Percentiles rank a stretch among this genome's conserved stretches.
phyloP scores from a whole-genome alignment of 2,329 filamentous ascomycete species.

The Aureobasidium sp. region DNA sequence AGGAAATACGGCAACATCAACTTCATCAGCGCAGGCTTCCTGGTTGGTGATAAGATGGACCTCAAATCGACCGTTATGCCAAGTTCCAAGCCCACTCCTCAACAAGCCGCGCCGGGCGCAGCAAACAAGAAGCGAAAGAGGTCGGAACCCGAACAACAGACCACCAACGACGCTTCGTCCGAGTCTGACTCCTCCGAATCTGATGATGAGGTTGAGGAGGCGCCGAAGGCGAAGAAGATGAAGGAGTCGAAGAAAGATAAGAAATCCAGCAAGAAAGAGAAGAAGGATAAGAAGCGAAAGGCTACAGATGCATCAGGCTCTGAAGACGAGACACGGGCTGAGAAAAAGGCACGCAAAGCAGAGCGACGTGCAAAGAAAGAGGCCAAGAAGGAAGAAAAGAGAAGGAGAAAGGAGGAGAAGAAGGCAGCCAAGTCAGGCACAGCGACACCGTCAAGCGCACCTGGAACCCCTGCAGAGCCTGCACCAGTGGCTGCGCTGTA shows the following conservation, averaged over 20 bases:
- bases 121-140: constrained; percentile 15
- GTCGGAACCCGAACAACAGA: constrained; percentile 21
- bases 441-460: constrained; percentile 12
- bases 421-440: constrained; percentile 19
- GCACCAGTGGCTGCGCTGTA: constrained; percentile 19
- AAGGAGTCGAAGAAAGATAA: constrained; percentile 29
- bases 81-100: constrained; percentile 30
- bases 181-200: constrained; percentile 19
- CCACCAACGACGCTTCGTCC: constrained; percentile 23
- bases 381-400: constrained; percentile 45
- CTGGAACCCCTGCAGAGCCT: constrained; percentile 11
- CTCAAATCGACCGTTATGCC: constrained; percentile 26
- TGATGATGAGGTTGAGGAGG: constrained; percentile 19
- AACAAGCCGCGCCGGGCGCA: constrained; percentile 21
- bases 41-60: constrained; percentile 53
- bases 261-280: constrained; percentile 31
- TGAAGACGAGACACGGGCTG: constrained; percentile 19
- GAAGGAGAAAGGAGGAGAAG: constrained; percentile 38
- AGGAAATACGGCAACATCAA: constrained; percentile 71
- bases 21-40: constrained; percentile 79
- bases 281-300: constrained; percentile 24
- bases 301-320: constrained; percentile 9
- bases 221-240: constrained; percentile 21
- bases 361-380: constrained; percentile 44
- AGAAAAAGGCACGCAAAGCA: constrained; percentile 32